These are phyloP conservation scores for Colletotrichum zoysiae DNA, from an alignment of 2,329 filamentous ascomycete species.

Conservation along the genomic window DNA sequence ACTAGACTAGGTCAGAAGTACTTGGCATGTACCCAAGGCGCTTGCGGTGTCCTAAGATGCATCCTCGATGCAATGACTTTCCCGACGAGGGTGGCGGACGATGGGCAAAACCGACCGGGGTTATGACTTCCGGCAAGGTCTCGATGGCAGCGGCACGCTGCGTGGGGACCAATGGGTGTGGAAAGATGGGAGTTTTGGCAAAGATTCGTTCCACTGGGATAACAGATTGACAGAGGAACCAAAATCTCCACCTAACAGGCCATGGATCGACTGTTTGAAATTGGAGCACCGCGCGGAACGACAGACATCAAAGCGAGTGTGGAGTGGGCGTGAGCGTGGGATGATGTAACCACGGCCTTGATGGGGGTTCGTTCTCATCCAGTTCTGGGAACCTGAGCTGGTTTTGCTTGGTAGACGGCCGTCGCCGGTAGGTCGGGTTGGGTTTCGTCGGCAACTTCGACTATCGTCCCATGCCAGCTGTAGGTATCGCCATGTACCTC, in stretches of 20 bases:
- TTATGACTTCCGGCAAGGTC: not conserved
- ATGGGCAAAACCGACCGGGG: slow-evolving; percentile 14
- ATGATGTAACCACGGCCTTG: slow-evolving; percentile 25
- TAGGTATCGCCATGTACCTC: not conserved
- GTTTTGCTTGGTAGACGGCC: slow-evolving; percentile 20
- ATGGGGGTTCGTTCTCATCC: not conserved
- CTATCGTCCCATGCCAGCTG: slow-evolving; percentile 8
- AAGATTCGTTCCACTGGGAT: slow-evolving; percentile 12
- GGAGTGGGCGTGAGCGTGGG: slow-evolving; percentile 27
- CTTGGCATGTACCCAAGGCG: not conserved
- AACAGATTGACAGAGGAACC: slow-evolving; percentile 23
- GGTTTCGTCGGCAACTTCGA: slow-evolving; percentile 21
- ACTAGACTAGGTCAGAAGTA: slow-evolving; percentile 2
- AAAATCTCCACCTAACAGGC: slow-evolving; percentile 26
- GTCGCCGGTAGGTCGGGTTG: slow-evolving; percentile 31
- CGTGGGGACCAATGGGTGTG: slow-evolving; percentile 18
- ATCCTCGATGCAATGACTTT: not conserved
- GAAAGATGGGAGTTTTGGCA: slow-evolving; percentile 22
- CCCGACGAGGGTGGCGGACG: slow-evolving; percentile 10
- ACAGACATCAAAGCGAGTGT: slow-evolving; percentile 12
- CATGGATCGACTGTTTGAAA: slow-evolving; percentile 3
- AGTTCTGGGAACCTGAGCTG: slow-evolving; percentile 1
- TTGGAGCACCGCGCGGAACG: too few species aligned
- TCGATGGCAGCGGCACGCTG: not conserved
- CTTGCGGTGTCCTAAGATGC: not conserved